phyloP scores from a whole-genome alignment of 1,284 basidiomycete species.

The Boletus mariae region DNA sequence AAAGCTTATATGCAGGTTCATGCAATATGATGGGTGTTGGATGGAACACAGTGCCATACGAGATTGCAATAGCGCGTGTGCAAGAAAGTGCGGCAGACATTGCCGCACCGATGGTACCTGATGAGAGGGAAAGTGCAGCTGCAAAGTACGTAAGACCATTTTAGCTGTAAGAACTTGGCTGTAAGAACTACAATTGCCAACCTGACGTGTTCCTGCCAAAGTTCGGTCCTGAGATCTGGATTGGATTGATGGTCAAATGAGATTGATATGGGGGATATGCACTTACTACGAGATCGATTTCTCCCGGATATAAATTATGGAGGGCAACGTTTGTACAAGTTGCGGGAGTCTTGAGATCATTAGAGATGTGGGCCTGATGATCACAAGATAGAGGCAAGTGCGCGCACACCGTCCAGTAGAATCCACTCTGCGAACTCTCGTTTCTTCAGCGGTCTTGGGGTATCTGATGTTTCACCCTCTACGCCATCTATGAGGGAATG shows the following conservation, averaged over 20 bases:
- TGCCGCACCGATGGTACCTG: slow-evolving; percentile 88
- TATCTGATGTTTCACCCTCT: slow-evolving; percentile 60
- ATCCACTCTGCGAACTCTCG: slow-evolving; percentile 87
- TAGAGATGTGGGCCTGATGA: slow-evolving; percentile 6
- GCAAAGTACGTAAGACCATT: slow-evolving; percentile 10
- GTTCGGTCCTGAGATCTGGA: slow-evolving; percentile 72
- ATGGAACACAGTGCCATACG: slow-evolving; percentile 77
- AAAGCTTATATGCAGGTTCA: slow-evolving; percentile 68
- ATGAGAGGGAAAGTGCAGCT: slow-evolving; percentile 85
- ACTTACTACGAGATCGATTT: slow-evolving; percentile 82
- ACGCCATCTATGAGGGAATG: slow-evolving; percentile 49
- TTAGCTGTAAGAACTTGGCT: background rate
- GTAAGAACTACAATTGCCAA: slow-evolving; percentile 27
- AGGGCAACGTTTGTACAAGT: slow-evolving; percentile 87
- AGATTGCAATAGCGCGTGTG: slow-evolving; percentile 72
- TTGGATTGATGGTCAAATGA: background rate
- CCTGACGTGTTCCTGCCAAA: slow-evolving; percentile 80
- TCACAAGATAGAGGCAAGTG: slow-evolving; percentile 2
- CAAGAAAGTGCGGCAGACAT: slow-evolving; percentile 75
- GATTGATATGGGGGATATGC: background rate
- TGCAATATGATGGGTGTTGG: slow-evolving; percentile 61
- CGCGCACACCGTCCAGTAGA: slow-evolving; percentile 74
- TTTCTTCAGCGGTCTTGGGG: slow-evolving; percentile 64
- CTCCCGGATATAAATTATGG: slow-evolving; percentile 79
- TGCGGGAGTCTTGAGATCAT: slow-evolving; percentile 68